A percentile compares a stretch with the other conserved stretches of the same genome.
phyloP scores from a whole-genome alignment of 129 eudicot genomes.

The Oenanthe sinensis region DNA sequence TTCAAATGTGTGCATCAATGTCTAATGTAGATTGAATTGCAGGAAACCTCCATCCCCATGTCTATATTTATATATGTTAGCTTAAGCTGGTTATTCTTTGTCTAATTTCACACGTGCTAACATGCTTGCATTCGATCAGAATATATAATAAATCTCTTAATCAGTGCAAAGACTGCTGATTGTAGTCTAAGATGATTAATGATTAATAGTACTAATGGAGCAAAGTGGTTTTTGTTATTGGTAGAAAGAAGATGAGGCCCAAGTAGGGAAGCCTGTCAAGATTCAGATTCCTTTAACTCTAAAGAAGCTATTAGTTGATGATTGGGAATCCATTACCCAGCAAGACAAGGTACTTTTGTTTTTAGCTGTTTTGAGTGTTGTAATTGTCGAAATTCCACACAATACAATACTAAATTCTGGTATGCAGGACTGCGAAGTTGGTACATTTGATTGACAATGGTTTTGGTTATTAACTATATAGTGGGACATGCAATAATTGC shows the following conservation, averaged over 20 bases:
- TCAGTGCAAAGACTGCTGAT: not conserved
- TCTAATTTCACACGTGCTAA: not conserved
- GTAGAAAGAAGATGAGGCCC: constrained; percentile 49
- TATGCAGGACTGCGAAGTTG: not conserved
- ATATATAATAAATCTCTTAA: not conserved
- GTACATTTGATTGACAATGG: not conserved
- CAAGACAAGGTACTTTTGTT: constrained; percentile 58
- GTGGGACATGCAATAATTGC: not conserved
- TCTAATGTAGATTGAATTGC: not conserved
- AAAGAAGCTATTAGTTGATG: constrained; percentile 87
- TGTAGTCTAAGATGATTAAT: not conserved
- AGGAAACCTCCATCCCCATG: not conserved
- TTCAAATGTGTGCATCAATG: not conserved
- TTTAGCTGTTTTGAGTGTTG: not conserved
- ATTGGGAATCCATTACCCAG: constrained; percentile 75
- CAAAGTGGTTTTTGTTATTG: constrained; percentile 4
- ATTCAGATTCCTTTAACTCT: constrained; percentile 74
- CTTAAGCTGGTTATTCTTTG: not conserved
- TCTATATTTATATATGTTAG: not conserved
- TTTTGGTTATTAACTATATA: not conserved
- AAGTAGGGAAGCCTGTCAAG: constrained; percentile 69
- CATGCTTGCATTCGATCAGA: not conserved
- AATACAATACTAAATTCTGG: not conserved
- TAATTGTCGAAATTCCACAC: not conserved
- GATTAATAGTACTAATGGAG: not conserved